A percentile compares a stretch with the other conserved stretches of the same genome.
phyloP scores from a whole-genome alignment of 2,329 filamentous ascomycete species.

The Aspergillus sp. region DNA sequence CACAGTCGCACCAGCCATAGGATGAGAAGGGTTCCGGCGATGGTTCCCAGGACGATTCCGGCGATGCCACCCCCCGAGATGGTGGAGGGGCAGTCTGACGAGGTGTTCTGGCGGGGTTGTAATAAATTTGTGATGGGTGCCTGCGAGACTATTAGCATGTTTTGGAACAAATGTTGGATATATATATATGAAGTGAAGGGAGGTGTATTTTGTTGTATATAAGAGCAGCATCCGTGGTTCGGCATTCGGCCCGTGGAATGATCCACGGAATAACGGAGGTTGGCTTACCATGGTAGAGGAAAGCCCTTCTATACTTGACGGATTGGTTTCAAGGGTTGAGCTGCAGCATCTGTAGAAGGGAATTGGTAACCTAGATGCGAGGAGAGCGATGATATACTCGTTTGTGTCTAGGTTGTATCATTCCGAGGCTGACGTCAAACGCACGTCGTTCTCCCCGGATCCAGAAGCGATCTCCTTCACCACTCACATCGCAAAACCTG shows the following conservation, averaged over 20 bases:
- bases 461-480: background rate
- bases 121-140: slow-evolving; percentile 18
- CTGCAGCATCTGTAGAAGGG: background rate
- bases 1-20: slow-evolving; percentile 36
- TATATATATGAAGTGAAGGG: no score
- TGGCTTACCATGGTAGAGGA: background rate
- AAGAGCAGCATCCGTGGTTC: background rate
- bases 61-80: slow-evolving; percentile 37
- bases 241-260: background rate
- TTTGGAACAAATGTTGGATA: no score
- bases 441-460: background rate
- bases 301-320: background rate
- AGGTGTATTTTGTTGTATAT: no score
- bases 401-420: background rate
- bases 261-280: background rate
- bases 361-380: background rate
- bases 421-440: background rate
- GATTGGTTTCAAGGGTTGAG: no score
- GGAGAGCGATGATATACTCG: background rate
- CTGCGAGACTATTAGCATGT: no score
- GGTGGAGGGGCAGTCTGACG: slow-evolving; percentile 19
- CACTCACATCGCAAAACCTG: no score
- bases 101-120: slow-evolving; percentile 18
- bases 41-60: slow-evolving; percentile 40
- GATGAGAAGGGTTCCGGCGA: slow-evolving; percentile 34